A percentile compares a stretch with the other conserved stretches of the same genome.
These are phyloP conservation scores for Triangularia setosa DNA, from an alignment of 2,329 filamentous ascomycete species.

Conservation along the genomic window DNA sequence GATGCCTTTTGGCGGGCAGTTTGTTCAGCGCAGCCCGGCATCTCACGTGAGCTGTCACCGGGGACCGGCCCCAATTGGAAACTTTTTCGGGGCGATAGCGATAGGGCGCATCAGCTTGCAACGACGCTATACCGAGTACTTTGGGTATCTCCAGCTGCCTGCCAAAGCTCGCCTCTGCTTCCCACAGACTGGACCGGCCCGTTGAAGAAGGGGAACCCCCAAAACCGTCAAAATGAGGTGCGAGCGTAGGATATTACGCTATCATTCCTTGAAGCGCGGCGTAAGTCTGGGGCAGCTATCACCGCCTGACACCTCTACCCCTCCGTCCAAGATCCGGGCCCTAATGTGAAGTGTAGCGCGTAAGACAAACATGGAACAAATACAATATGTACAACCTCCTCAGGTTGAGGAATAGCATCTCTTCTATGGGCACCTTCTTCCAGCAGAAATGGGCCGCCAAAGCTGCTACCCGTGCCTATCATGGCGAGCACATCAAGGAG, in stretches of 20 bases:
- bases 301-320: slow-evolving; percentile 9
- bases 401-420: slow-evolving; percentile 44
- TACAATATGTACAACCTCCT: slow-evolving; percentile 90
- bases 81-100: slow-evolving; percentile 2
- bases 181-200: neutral
- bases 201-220: neutral
- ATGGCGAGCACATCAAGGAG: slow-evolving; percentile 92
- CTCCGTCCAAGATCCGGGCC: slow-evolving; percentile 9
- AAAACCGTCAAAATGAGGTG: neutral
- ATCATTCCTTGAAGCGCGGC: slow-evolving; percentile 62
- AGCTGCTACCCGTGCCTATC: slow-evolving; percentile 76
- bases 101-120: neutral
- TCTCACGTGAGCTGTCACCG: slow-evolving; percentile 16
- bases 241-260: slow-evolving; percentile 55
- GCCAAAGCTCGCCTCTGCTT: neutral
- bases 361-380: slow-evolving; percentile 96
- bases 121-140: neutral
- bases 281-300: slow-evolving; percentile 42
- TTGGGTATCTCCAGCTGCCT: neutral
- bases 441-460: slow-evolving; percentile 98
- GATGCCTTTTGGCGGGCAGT: neutral
- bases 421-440: slow-evolving; percentile 68
- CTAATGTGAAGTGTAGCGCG: slow-evolving; percentile 56
- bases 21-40: neutral
- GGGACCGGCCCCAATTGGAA: slow-evolving; percentile 8